A percentile compares a stretch with the other conserved stretches of the same genome.
Conservation (phyloP, 2,329 filamentous ascomycete species). For the Penicillium oxalicum region DNA sequence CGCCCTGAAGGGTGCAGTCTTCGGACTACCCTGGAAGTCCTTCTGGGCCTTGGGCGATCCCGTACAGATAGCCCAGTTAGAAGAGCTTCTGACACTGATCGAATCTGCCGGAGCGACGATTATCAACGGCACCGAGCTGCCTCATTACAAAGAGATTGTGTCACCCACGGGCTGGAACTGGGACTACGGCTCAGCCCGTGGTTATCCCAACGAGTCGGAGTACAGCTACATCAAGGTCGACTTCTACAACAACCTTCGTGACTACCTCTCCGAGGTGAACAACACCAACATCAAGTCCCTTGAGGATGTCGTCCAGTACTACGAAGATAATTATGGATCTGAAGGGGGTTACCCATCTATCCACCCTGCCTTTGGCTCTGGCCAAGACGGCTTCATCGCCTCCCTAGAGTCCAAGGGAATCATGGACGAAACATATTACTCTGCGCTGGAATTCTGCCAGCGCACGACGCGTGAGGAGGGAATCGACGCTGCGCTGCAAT, state of each 20-base stretch:
- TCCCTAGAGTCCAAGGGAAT: slow-evolving; percentile 56
- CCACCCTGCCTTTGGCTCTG: slow-evolving; percentile 60
- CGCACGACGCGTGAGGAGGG: slow-evolving; percentile 57
- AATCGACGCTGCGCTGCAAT: slow-evolving; percentile 60
- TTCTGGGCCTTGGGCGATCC: slow-evolving; percentile 60
- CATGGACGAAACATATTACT: slow-evolving; percentile 59
- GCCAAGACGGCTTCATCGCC: slow-evolving; percentile 65
- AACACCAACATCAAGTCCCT: slow-evolving; percentile 57
- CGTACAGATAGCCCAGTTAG: slow-evolving; percentile 51
- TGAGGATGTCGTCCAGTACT: slow-evolving; percentile 61
- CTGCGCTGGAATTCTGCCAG: slow-evolving; percentile 59
- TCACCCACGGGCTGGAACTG: slow-evolving; percentile 67
- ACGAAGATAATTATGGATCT: slow-evolving; percentile 56
- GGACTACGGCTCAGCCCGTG: slow-evolving; percentile 59
- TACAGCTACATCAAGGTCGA: slow-evolving; percentile 65
- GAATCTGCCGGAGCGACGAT: slow-evolving; percentile 58
- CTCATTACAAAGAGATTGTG: slow-evolving; percentile 56
- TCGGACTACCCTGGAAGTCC: slow-evolving; percentile 65
- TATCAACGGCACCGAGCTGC: slow-evolving; percentile 64
- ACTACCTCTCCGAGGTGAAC: slow-evolving; percentile 57
- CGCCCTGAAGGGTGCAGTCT: slow-evolving; percentile 55
- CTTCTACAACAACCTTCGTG: slow-evolving; percentile 57
- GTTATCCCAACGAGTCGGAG: slow-evolving; percentile 65
- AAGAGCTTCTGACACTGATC: slow-evolving; percentile 50
- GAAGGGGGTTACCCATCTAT: slow-evolving; percentile 61